phyloP scores from a whole-genome alignment of 2,329 filamentous ascomycete genomes.

The Aureobasidium mangrovei region DNA sequence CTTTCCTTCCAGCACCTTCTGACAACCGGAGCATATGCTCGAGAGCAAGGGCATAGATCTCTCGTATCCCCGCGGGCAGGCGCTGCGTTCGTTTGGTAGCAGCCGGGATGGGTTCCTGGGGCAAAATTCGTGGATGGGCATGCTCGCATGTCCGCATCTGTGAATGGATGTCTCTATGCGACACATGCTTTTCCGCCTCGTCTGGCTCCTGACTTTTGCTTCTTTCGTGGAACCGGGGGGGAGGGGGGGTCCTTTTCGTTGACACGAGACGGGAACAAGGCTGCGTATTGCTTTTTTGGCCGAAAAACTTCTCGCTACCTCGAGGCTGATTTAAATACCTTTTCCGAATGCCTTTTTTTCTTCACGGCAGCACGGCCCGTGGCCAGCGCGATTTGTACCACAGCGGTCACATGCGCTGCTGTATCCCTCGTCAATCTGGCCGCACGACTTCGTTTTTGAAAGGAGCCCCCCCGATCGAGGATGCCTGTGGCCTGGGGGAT shows the following conservation, averaged over 20 bases:
- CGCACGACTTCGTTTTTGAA: no score
- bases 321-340: background rate
- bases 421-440: background rate
- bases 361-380: slow-evolving; percentile 1
- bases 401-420: background rate
- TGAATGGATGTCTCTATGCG: slow-evolving; percentile 12
- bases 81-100: slow-evolving; percentile 3
- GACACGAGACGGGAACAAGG: background rate
- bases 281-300: background rate
- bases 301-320: background rate
- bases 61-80: slow-evolving; percentile 2
- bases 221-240: background rate
- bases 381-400: background rate
- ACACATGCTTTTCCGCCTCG: background rate
- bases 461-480: no score
- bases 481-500: no score
- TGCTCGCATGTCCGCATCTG: slow-evolving; percentile 9
- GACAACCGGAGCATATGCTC: background rate
- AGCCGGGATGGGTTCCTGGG: background rate
- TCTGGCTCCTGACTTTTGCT: background rate
- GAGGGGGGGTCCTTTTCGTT: background rate
- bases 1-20: background rate
- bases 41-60: background rate
- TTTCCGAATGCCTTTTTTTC: background rate
- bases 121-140: slow-evolving; percentile 12